A percentile compares a stretch with the other conserved stretches of the same genome.
These are phyloP conservation scores for Ajuga chamaepitys DNA, from an alignment of 257 asterid species.

Conservation along the genomic window DNA sequence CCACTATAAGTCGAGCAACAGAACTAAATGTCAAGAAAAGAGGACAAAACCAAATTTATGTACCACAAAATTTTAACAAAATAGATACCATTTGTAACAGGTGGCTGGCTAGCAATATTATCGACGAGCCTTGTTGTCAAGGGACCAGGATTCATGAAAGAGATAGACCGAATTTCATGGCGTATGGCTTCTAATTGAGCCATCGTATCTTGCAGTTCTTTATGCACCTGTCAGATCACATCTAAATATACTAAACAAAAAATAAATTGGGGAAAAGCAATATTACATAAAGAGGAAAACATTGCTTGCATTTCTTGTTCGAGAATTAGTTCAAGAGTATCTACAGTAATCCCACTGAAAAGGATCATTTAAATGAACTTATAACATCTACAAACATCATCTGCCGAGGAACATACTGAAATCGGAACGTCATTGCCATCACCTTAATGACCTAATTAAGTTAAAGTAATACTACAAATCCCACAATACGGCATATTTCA, in stretches of 20 bases:
- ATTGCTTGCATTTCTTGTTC: not conserved
- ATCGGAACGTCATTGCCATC: not conserved
- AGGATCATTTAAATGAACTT: not conserved
- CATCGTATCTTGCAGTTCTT: slow-evolving; percentile 83
- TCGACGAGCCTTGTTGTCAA: slow-evolving; percentile 62
- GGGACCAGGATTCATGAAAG: slow-evolving; percentile 73
- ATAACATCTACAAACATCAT: not conserved
- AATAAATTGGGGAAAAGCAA: not conserved
- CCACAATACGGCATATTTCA: not conserved
- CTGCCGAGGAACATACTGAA: not conserved
- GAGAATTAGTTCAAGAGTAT: not conserved
- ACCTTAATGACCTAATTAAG: not conserved
- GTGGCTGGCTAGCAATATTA: slow-evolving; percentile 36
- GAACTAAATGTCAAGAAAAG: slow-evolving; percentile 7
- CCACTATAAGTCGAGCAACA: slow-evolving; percentile 18
- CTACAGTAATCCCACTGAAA: not conserved
- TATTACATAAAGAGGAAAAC: not conserved
- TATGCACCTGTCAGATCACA: slow-evolving; percentile 54
- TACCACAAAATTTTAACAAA: slow-evolving; percentile 8
- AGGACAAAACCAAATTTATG: not conserved
- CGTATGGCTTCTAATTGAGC: slow-evolving; percentile 86
- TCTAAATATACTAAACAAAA: not conserved
- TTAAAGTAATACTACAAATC: not conserved
- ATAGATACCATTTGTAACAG: slow-evolving; percentile 30
- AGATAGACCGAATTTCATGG: slow-evolving; percentile 64